A percentile compares a stretch with the other conserved stretches of the same genome.
Evolutionary conservation across 192 early-diverging fungal species (phyloP).

Genomic region (Backusella mclennaniae): DNA sequence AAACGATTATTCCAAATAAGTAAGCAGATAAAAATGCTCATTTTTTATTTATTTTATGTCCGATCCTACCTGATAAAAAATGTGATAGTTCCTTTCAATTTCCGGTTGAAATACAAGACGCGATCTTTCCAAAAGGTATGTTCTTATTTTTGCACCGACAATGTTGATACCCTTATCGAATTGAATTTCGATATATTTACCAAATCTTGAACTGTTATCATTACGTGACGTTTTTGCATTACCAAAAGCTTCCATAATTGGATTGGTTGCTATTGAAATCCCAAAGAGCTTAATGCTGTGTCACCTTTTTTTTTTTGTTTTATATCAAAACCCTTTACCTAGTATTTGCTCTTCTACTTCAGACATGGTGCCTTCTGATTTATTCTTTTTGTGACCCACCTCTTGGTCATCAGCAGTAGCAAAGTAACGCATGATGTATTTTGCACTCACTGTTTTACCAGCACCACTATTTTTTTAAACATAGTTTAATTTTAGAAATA

Average conservation of each 20-base stretch:
- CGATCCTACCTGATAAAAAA: slow-evolving; percentile 85
- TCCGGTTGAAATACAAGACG: slow-evolving; percentile 93
- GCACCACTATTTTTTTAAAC: slow-evolving; percentile 62
- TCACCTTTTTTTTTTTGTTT: neutral
- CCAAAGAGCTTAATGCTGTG: neutral
- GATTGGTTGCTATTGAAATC: slow-evolving; percentile 79
- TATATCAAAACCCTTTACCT: slow-evolving; percentile 29
- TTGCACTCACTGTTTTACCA: slow-evolving; percentile 96
- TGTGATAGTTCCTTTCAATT: slow-evolving; percentile 96
- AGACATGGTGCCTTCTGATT: slow-evolving; percentile 55
- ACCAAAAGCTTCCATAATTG: slow-evolving; percentile 99
- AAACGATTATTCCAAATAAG: neutral
- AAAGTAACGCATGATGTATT: slow-evolving; percentile 99
- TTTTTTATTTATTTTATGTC: neutral
- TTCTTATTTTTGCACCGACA: slow-evolving; percentile 92
- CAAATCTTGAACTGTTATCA: slow-evolving; percentile 97
- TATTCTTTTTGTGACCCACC: slow-evolving; percentile 40
- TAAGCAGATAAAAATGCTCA: neutral
- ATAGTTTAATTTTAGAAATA: slow-evolving; percentile 4
- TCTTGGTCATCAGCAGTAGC: slow-evolving; percentile 75
- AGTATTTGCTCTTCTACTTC: slow-evolving; percentile 80
- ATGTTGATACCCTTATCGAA: slow-evolving; percentile 85
- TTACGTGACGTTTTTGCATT: slow-evolving; percentile 99
- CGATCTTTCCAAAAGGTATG: slow-evolving; percentile 95
- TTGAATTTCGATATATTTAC: slow-evolving; percentile 97